Base-by-base conservation (phyloP, 2,329 filamentous ascomycete species). In the Curvularia spicifera region DNA sequence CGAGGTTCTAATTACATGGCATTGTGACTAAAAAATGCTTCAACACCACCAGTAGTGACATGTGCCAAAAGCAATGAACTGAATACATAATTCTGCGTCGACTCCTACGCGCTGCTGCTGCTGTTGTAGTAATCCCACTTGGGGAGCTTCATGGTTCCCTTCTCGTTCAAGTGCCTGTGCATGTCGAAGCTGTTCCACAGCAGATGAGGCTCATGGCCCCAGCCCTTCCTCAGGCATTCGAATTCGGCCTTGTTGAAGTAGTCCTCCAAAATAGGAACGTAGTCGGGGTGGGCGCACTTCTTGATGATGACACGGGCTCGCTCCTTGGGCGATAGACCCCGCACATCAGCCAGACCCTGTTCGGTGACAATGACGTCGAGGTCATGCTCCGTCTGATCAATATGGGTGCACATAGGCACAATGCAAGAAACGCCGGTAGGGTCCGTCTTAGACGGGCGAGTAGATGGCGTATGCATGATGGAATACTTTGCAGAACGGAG, bases 331-430 rank as follows among this genome's bases (percentile, higher is more conserved):
- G 86, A 88, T 65, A 96, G 81, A 51, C 92, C 92, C 42, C 91
- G 86, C 1, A 96, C 92, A 71, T 96, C 92, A 28, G 92, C 93
- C 24, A 96, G 85, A 57, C 93, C 92, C 75, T 87, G 85, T 73
- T 88, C 85, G 0, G 85, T 87, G n/a, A 96, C 92, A 45, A 96
- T 79, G n/a, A 96, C 88, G 69, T 96, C 92, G 39, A 96, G 84
- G 75, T 96, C 93, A 78, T 96, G 92, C 81, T 96, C 93, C 0
- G 93, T 96, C 84, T 96, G 92, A 78, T 96, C 92, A 66, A 96
- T 83, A 79, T 96, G 93, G 4, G 91, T 96, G 80, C 89, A 92
- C 90, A 96, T 94, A 59, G 92, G 92, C n/a, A 96, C 91, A 70
- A 96, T 96, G 80, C 91, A 95, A 65, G 84, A 89, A 56, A 96